phyloP scores from a whole-genome alignment of 2,329 filamentous ascomycete species.

The Daldinia sp. region DNA sequence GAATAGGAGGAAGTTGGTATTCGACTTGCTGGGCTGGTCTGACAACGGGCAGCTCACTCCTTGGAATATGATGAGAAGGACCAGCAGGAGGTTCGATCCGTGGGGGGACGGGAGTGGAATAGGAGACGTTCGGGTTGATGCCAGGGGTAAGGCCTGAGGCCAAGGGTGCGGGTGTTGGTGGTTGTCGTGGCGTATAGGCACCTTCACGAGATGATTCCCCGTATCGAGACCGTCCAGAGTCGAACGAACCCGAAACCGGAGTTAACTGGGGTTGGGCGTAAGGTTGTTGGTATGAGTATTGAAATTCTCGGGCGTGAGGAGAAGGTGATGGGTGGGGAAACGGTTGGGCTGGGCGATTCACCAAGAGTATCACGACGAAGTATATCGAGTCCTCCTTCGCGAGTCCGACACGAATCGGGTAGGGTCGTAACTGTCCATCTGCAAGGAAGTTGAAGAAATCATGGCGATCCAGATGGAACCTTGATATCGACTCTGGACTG shows the following conservation, averaged over 20 bases:
- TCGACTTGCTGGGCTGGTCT: conserved; percentile 46
- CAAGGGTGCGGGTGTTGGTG: conserved; percentile 46
- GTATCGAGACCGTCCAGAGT: conserved; percentile 54
- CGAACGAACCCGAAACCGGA: conserved; percentile 58
- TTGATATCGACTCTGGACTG: conserved; percentile 59
- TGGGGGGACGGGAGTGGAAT: conserved; percentile 55
- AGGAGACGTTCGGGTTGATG: conserved; percentile 55
- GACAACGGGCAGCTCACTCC: conserved; percentile 57
- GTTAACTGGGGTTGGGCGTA: conserved; percentile 58
- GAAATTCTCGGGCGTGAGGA: conserved; percentile 54
- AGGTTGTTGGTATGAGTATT: conserved; percentile 52
- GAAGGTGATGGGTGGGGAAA: conserved; percentile 57
- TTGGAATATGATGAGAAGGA: conserved; percentile 60
- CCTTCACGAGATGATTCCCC: conserved; percentile 46
- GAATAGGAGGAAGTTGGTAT: conserved; percentile 53
- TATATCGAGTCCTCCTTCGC: conserved; percentile 69
- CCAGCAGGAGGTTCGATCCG: conserved; percentile 59
- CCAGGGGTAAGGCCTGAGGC: conserved; percentile 47
- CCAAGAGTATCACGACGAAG: conserved; percentile 62
- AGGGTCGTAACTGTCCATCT: conserved; percentile 61
- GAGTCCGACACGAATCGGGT: conserved; percentile 62
- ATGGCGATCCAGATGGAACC: conserved; percentile 60
- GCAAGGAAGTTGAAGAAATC: conserved; percentile 64
- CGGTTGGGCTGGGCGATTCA: conserved; percentile 51
- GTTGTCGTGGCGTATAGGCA: conserved; percentile 45